phyloP scores from a whole-genome alignment of 2,329 filamentous ascomycete species.

The Chrysoporthe cubensis region DNA sequence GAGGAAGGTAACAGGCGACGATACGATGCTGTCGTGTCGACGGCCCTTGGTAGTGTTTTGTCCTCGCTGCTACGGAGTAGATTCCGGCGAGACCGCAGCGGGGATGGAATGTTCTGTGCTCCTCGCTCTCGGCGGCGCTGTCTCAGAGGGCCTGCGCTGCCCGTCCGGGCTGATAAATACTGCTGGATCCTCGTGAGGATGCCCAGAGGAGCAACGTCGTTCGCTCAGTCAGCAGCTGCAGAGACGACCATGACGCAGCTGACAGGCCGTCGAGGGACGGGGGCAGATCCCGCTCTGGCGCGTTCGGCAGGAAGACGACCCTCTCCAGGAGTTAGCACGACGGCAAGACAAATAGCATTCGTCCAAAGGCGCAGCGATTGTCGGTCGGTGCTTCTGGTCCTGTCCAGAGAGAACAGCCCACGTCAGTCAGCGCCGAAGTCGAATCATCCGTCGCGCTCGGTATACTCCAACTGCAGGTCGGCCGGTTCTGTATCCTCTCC shows the following conservation, averaged over 20 bases:
- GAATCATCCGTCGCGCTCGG: not conserved
- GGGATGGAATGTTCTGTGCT: not conserved
- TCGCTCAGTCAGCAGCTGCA: conserved; percentile 17
- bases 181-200: not conserved
- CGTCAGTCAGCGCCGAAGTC: conserved; percentile 18
- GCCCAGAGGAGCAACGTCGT: not conserved
- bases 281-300: conserved; percentile 9
- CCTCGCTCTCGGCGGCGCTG: not conserved
- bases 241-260: conserved; percentile 8
- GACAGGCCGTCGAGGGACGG: conserved; percentile 7
- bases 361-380: conserved; percentile 14
- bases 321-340: conserved; percentile 7
- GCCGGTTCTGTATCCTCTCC: not conserved
- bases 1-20: conserved; percentile 16
- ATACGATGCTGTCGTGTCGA: not conserved
- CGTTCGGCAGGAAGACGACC: conserved; percentile 13
- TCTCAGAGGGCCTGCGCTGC: not conserved
- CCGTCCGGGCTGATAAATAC: not conserved
- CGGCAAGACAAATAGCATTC: conserved; percentile 18
- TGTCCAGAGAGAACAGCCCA: conserved; percentile 26
- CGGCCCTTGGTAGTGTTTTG: not conserved
- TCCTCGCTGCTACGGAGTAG: not conserved
- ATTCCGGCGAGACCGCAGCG: not conserved
- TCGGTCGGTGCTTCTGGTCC: conserved; percentile 18
- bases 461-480: conserved; percentile 4